Evolutionary conservation across 768 basidiomycete genomes (phyloP).

Genomic region (Lentinula edodes): DNA sequence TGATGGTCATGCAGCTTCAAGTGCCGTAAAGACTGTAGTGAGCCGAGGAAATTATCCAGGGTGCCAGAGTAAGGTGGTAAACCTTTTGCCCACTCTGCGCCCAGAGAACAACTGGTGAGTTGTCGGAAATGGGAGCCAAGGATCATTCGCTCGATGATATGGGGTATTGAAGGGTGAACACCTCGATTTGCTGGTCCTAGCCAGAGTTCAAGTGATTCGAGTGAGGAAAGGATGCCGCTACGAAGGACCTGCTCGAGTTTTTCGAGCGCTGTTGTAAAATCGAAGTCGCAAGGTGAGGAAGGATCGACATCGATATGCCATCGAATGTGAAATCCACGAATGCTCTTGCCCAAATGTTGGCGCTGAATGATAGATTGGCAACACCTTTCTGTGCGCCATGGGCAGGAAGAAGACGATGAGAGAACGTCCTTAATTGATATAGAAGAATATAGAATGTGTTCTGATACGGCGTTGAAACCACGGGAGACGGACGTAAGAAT

Average conservation of each 20-base stretch:
- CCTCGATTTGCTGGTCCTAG: slow-evolving; percentile 40
- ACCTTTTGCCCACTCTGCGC: slow-evolving; percentile 39
- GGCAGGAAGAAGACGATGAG: slow-evolving; percentile 32
- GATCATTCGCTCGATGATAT: slow-evolving; percentile 44
- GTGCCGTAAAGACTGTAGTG: slow-evolving; percentile 35
- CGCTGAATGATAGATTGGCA: slow-evolving; percentile 44
- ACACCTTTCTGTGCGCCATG: slow-evolving; percentile 41
- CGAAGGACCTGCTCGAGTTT: slow-evolving; percentile 32
- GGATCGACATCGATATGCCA: slow-evolving; percentile 43
- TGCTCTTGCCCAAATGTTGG: slow-evolving; percentile 39
- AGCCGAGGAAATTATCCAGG: slow-evolving; percentile 37
- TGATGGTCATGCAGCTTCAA: slow-evolving; percentile 43
- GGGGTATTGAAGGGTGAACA: slow-evolving; percentile 18
- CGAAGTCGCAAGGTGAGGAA: slow-evolving; percentile 18
- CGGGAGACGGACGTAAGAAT: slow-evolving; percentile 39
- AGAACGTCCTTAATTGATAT: slow-evolving; percentile 44
- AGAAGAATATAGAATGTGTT: slow-evolving; percentile 53
- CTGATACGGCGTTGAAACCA: slow-evolving; percentile 46
- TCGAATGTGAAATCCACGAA: slow-evolving; percentile 44
- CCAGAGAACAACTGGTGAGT: slow-evolving; percentile 35
- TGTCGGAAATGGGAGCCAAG: slow-evolving; percentile 31
- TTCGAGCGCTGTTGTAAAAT: slow-evolving; percentile 32
- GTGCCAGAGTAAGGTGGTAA: slow-evolving; percentile 34
- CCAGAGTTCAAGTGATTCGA: slow-evolving; percentile 53
- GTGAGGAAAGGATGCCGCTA: slow-evolving; percentile 21